Base-by-base conservation (phyloP, 1,284 basidiomycete genomes). In the Ganoderma multipileum region DNA sequence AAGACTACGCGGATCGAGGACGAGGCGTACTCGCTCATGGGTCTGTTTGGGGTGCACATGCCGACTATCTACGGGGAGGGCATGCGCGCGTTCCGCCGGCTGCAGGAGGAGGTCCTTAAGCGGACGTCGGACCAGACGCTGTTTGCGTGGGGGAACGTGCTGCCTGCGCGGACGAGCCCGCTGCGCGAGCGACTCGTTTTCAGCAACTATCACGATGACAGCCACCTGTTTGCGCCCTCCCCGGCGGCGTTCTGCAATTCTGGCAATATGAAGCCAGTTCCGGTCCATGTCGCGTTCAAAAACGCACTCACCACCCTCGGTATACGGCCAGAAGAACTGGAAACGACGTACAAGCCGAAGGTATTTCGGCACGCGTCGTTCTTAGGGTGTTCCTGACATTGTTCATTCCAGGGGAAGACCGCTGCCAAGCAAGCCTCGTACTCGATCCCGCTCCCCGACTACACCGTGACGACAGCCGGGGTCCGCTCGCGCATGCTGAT, bases 41-140 rank as follows among this genome's bases (percentile, higher is more conserved):
- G 71, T 44, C 64, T 72, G 14, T 72, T 72, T 20, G 67, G 59
- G n/a, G 71, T 70, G 28, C 68, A 72, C 63, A 67, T 72, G 69
- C 55, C 71, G 7, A 70, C 71, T 2, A 70, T 72, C 23, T 72
- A 72, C 50, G 71, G 71, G 33, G 71, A 72, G 36, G 71, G 71
- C 18, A 39, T 16, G n/a, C 60, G 71, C 8, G 62, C 71, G 44
- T 72, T 72, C 57, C 47, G 59, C 9, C 66, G 71, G 2, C 68
- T 72, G 2, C 71, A 72, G 42, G 71, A 72, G 38, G 71, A 72
- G 67, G 70, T 72, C 33, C 63, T 72, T 20, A 70, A 62, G 42
- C 58, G 65, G 6, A 72, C 71, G 16, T 72, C 71, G 2, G 71
- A 72, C 67, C 71, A 72, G 65, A 72, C 67, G 23, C 60, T 72